Base-by-base conservation (phyloP, 2,329 filamentous ascomycete species). In the Scedosporium apiospermum region DNA sequence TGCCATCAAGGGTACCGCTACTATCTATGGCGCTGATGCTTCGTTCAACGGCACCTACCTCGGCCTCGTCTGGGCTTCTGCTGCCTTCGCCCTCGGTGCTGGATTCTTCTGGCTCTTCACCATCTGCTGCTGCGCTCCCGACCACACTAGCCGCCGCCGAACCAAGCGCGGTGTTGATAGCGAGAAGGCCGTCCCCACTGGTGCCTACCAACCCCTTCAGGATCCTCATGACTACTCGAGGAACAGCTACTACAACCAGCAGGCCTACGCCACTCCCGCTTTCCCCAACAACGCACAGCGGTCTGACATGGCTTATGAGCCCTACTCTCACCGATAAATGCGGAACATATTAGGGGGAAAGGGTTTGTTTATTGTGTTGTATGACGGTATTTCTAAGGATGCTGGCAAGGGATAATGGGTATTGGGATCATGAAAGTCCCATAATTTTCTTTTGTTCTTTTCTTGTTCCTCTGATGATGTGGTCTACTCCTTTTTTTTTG, bases 101-200 rank as follows among this genome's bases (percentile, higher is more conserved):
- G 85, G 84, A 66, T 76, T 96, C 72, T 97, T 98, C 88, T 98
- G 95, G 93, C 78, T 93, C 71, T 85, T 96, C 74, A 91, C 87
- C 74, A 84, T 89, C 70, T 98, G 93, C 88, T 98, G 93, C 85
- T 96, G 93, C 81, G 86, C 83, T 69, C 74, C 74, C 14, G 74
- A 76, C 63, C 66, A 68, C 63, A 66, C 67, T 67, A 74, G 72
- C 68, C 73, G 72, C 68, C 73, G 72, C 65, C 68, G 72, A 66
- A 62, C 65, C 65, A 71, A 70, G 69, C 70, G 72, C 65, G 66
- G 68, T 61, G 68, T 67, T 58, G 77, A 80, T 64, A 72, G 70
- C 72, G 82, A 85, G 77, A 84, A 85, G 77, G 74, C 79, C 57
- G 68, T 80, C 9, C 74, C 77, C n/a, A 67, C 63, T 44, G 71